Percentiles rank a stretch among this genome's conserved stretches.
Conservation (phyloP, 345 rosid species). For the Raphanus sativus region DNA sequence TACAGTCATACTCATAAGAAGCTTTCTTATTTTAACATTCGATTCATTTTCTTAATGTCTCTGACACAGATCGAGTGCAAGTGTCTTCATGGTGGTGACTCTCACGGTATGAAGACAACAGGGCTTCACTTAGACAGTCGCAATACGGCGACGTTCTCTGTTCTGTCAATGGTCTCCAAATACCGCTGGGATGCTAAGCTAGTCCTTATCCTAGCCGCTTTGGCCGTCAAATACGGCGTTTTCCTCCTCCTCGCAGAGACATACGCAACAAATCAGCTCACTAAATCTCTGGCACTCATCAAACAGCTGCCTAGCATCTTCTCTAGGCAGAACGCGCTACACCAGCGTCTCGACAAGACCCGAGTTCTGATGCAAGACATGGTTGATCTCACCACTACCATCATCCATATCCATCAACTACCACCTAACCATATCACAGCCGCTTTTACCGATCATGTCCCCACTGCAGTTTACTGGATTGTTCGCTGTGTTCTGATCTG, state of each 20-base stretch:
- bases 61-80: constrained; percentile 57
- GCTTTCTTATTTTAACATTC: background rate
- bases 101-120: constrained; percentile 44
- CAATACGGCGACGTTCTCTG: constrained; percentile 49
- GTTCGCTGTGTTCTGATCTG: constrained; percentile 67
- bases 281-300: constrained; percentile 77
- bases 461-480: constrained; percentile 82
- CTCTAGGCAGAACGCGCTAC: constrained; percentile 45
- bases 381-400: constrained; percentile 59
- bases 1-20: background rate
- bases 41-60: background rate
- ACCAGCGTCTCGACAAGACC: constrained; percentile 58
- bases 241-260: constrained; percentile 77
- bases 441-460: constrained; percentile 52
- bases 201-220: constrained; percentile 70
- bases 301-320: constrained; percentile 66
- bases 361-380: constrained; percentile 54
- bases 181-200: constrained; percentile 82
- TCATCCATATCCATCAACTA: constrained; percentile 58
- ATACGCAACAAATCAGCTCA: constrained; percentile 64
- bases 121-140: constrained; percentile 38
- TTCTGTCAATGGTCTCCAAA: constrained; percentile 50
- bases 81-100: constrained; percentile 58
- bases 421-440: constrained; percentile 56
- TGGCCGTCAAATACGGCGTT: constrained; percentile 80